Percentiles rank a stretch among this genome's conserved stretches.
phyloP scores from a whole-genome alignment of 208 protist species.

The Trypanosoma rangeli region DNA sequence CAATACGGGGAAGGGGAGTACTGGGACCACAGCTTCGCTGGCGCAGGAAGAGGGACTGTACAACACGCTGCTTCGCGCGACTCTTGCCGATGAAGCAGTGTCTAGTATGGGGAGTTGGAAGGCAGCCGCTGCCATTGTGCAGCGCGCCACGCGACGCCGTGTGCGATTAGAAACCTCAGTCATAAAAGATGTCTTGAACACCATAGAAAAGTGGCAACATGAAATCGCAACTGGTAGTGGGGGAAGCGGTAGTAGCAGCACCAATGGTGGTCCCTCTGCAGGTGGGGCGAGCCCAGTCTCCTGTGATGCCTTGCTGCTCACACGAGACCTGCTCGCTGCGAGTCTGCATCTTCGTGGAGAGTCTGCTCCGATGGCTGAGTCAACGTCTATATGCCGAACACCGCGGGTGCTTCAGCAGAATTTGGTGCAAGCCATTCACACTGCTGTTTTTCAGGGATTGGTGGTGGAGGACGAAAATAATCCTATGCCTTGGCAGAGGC shows the following conservation, averaged over 20 bases:
- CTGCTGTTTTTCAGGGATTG: neutral
- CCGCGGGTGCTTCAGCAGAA: slow-evolving; percentile 10
- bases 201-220: slow-evolving; percentile 12
- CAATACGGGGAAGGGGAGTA: neutral
- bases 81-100: slow-evolving; percentile 11
- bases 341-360: slow-evolving; percentile 10
- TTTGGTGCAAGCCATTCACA: slow-evolving; percentile 13
- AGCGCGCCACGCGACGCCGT: slow-evolving; percentile 6
- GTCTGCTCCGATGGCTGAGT: neutral
- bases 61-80: slow-evolving; percentile 16
- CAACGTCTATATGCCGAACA: neutral
- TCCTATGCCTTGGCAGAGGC: slow-evolving; percentile 1
- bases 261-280: neutral
- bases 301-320: slow-evolving; percentile 16
- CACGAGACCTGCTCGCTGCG: slow-evolving; percentile 16
- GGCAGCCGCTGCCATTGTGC: slow-evolving; percentile 12
- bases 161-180: slow-evolving; percentile 14
- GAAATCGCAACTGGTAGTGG: neutral
- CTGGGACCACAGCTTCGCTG: neutral
- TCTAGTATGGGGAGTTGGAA: slow-evolving; percentile 20
- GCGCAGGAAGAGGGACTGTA: slow-evolving; percentile 18
- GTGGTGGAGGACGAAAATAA: neutral
- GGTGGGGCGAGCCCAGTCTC: neutral
- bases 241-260: neutral
- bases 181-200: slow-evolving; percentile 4